Evolutionary conservation across 208 protist species (phyloP).

Genomic region (Lotmaria passim): DNA sequence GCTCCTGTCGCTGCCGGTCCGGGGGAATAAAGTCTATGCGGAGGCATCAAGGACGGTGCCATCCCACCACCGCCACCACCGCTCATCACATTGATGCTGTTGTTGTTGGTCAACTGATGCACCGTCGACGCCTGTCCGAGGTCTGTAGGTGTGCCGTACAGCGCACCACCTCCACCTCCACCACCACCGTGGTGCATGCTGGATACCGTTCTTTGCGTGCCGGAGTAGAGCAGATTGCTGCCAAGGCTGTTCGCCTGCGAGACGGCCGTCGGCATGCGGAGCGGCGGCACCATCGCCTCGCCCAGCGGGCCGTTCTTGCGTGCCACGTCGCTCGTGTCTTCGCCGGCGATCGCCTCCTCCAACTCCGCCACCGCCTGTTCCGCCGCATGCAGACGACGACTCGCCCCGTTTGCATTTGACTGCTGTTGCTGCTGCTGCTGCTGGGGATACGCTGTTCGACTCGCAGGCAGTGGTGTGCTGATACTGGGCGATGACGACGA

Average conservation of each 20-base stretch:
- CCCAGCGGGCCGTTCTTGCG: constrained; percentile 34
- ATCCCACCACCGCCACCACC: background rate
- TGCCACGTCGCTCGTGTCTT: constrained; percentile 17
- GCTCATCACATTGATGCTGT: constrained; percentile 3
- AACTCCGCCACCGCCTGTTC: constrained; percentile 19
- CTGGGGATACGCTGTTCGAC: background rate
- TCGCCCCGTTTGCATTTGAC: background rate
- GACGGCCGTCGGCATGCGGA: background rate
- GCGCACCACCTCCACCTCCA: background rate
- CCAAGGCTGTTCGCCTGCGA: background rate
- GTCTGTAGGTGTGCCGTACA: too few species aligned
- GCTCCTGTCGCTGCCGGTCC: background rate
- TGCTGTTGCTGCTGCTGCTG: constrained; percentile 3
- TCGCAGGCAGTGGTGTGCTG: background rate
- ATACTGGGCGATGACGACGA: background rate
- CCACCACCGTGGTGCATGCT: background rate
- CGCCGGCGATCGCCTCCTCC: constrained; percentile 26
- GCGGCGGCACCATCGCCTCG: constrained; percentile 41
- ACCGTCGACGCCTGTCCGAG: background rate
- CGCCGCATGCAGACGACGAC: background rate
- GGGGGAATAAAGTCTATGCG: constrained; percentile 4
- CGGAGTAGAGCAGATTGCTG: background rate
- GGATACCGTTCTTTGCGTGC: background rate
- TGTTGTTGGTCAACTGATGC: background rate
- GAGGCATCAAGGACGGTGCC: background rate